Evolutionary conservation across 2,329 filamentous ascomycete species (phyloP), one percentile per base, ranked within the genome.

Genomic region (Talaromyces sp.): DNA sequence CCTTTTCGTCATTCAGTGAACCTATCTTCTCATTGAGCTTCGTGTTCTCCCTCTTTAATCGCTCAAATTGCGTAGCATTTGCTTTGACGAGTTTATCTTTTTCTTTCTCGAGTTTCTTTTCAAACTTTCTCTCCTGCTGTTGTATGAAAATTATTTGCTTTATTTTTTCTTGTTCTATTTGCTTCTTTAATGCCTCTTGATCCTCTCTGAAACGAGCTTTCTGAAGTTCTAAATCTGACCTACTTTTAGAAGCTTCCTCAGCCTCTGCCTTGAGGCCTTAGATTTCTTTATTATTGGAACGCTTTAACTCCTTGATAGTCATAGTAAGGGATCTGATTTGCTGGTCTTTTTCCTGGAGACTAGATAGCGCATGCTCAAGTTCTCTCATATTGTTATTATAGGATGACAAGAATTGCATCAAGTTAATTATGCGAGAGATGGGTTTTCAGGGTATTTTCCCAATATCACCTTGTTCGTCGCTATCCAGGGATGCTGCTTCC

Each of bases 251-350:
- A 25, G 25, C 37, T 53, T 53, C 22, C 13, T 35, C 37, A 10
- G 28, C n/a, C 28, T 54, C 15, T 41, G 10, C 22, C 9, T 54
- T 43, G 7, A 57, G 31, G 37, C 25, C 28, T 33, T 41, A 35
- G 39, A 51, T 11, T 57, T 57, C 45, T 57, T 57, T 35, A 31
- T 41, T 52, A 21, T 57, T 52, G 5, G 39, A 57, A 19, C 39
- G 46, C 31, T 52, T 50, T 37, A 57, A 31, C 15, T 57, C 45
- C 35, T 13, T n/a, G 28, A 57, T 31, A 6, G 36, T 43, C 5
- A n/a, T 41, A 7, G 33, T 28, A 57, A 57, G 55, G 21, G 28
- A 37, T 41, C 31, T 57, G 10, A 57, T 57, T 41, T 50, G 41
- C 15, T 15, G 15, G 39, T 57, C 55, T 11, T 52, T 57, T 28